Evolutionary conservation across 305 asterid species (phyloP).

Genomic region (Striga hermonthica): DNA sequence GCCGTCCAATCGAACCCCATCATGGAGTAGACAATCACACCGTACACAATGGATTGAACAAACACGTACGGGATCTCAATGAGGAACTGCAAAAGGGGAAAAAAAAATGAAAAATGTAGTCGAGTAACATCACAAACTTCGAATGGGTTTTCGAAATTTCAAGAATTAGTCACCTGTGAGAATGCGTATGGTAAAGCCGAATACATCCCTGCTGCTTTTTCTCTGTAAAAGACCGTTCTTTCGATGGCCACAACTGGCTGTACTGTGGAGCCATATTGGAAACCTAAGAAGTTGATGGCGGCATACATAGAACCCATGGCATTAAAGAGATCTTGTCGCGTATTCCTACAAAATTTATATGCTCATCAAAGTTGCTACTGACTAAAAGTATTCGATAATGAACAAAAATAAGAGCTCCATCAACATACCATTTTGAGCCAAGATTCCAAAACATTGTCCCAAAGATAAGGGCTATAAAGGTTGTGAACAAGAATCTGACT

Average conservation of each 20-base stretch:
- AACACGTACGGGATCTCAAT: conserved; percentile 34
- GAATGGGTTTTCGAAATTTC: too few relatives aligned
- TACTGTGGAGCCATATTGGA: conserved; percentile 41
- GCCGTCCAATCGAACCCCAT: conserved; percentile 35
- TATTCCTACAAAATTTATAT: conserved; percentile 30
- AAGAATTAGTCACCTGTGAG: conserved; percentile 37
- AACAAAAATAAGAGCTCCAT: neutral
- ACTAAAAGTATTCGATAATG: neutral
- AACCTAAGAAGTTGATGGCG: conserved; percentile 42
- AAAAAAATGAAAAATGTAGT: neutral
- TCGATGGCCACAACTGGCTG: conserved; percentile 50
- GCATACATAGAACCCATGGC: conserved; percentile 51
- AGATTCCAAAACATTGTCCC: conserved; percentile 53
- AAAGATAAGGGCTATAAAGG: conserved; percentile 41
- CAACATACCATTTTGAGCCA: conserved; percentile 40
- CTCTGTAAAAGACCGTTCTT: conserved; percentile 48
- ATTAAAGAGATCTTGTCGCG: conserved; percentile 39
- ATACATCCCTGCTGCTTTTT: conserved; percentile 54
- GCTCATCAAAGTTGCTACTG: conserved; percentile 3
- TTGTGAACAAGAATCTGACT: conserved; percentile 43
- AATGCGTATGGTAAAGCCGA: conserved; percentile 50
- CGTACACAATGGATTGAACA: conserved; percentile 28
- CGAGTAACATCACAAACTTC: too few relatives aligned
- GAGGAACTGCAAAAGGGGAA: conserved; percentile 28
- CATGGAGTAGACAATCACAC: conserved; percentile 34